These are phyloP conservation scores for Maudiozyma serrabonitensis DNA, from an alignment of 805 yeast genomes.

Conservation along the genomic window DNA sequence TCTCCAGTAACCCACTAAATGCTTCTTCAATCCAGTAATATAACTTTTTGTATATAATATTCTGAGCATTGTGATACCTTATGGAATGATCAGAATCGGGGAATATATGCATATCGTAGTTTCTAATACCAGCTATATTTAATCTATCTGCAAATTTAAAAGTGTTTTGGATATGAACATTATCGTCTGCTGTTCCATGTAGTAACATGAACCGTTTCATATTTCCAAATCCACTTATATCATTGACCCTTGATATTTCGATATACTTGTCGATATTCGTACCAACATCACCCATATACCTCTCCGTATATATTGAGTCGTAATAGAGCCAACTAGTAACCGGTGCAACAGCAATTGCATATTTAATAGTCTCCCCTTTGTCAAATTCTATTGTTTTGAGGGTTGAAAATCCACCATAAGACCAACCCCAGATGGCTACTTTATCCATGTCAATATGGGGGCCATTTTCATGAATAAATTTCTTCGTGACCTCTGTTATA, in stretches of 20 bases:
- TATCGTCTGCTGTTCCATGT: conserved; percentile 81
- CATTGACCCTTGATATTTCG: conserved; percentile 35
- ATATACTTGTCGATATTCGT: conserved; percentile 42
- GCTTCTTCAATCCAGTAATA: conserved; percentile 59
- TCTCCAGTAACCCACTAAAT: conserved; percentile 33
- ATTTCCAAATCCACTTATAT: conserved; percentile 35
- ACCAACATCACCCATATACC: conserved; percentile 54
- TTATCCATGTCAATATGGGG: conserved; percentile 40
- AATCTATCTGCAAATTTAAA: conserved; percentile 51
- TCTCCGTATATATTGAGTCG: conserved; percentile 71
- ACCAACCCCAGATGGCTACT: conserved; percentile 82
- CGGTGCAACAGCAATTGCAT: conserved; percentile 78
- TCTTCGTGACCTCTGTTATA: conserved; percentile 40
- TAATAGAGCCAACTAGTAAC: conserved; percentile 71
- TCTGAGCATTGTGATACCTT: conserved; percentile 65
- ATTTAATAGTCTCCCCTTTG: conserved; percentile 50
- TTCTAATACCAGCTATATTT: conserved; percentile 43
- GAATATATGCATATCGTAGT: conserved; percentile 78
- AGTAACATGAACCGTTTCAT: conserved; percentile 54
- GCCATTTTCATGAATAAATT: conserved; percentile 36
- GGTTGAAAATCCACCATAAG: conserved; percentile 75
- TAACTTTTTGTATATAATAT: conserved; percentile 62
- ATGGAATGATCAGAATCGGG: conserved; percentile 93
- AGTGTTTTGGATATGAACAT: conserved; percentile 70
- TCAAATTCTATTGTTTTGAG: conserved; percentile 66